A percentile compares a stretch with the other conserved stretches of the same genome.
These are phyloP conservation scores for Suillus americanus DNA, from an alignment of 768 basidiomycete species.

Conservation along the genomic window DNA sequence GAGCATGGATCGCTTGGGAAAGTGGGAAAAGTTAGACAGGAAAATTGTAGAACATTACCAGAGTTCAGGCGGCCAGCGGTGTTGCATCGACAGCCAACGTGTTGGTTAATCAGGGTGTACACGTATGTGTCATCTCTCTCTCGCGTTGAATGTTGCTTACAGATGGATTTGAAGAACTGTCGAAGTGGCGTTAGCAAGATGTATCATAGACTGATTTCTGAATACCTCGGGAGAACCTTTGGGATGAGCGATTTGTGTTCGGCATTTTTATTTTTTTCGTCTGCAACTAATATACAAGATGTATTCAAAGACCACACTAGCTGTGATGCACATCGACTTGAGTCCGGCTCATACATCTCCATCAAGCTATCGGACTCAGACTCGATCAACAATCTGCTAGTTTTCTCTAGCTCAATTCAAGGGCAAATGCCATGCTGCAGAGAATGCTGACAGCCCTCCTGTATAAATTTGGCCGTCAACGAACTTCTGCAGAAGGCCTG, in stretches of 20 bases:
- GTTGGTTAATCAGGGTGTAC: neutral
- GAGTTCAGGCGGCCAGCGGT: constrained; percentile 11
- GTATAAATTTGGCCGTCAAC: too few species aligned
- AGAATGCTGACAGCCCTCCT: neutral
- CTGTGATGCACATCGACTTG: neutral
- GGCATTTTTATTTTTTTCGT: neutral
- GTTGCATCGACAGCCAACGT: constrained; percentile 18
- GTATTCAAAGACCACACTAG: neutral
- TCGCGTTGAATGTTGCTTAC: neutral
- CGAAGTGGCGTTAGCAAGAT: neutral
- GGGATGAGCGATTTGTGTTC: neutral
- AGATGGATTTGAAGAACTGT: neutral
- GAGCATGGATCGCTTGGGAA: constrained; percentile 55
- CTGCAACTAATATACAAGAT: neutral
- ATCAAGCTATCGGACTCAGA: neutral
- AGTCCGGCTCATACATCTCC: neutral
- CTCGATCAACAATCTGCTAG: neutral
- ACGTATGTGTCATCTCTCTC: neutral
- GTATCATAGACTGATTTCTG: neutral
- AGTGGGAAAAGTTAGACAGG: constrained; percentile 75
- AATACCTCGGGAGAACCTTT: neutral
- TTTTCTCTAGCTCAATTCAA: neutral
- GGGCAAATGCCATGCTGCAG: neutral
- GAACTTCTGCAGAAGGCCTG: neutral
- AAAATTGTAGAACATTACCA: constrained; percentile 56